A percentile compares a stretch with the other conserved stretches of the same genome.
phyloP scores from a whole-genome alignment of 176 grass and related monocot species.

The Avena sativa region DNA sequence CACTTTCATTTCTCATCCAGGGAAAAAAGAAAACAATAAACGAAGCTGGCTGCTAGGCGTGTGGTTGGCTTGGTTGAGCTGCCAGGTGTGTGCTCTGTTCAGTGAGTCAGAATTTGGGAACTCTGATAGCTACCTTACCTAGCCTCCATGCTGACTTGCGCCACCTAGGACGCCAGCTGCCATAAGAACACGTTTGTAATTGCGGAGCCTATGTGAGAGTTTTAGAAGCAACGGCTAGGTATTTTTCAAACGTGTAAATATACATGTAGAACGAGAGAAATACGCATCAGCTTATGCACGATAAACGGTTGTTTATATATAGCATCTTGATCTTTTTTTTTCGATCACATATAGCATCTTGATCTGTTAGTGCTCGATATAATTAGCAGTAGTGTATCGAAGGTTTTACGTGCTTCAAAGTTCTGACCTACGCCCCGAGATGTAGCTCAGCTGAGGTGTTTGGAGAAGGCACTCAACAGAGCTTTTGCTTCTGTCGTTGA shows the following conservation, averaged over 20 bases:
- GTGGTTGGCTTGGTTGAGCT: constrained; percentile 23
- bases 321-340: neutral
- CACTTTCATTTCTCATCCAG: neutral
- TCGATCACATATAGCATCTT: neutral
- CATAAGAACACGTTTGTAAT: constrained; percentile 12
- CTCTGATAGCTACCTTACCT: constrained; percentile 34
- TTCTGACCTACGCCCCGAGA: neutral
- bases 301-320: neutral
- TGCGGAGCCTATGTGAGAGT: constrained; percentile 11
- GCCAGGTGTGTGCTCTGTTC: constrained; percentile 44
- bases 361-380: neutral
- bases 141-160: constrained; percentile 12
- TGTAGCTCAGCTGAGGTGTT: neutral
- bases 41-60: neutral
- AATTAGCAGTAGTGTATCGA: neutral
- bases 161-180: neutral
- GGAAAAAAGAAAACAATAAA: neutral
- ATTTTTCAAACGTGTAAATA: constrained; percentile 22
- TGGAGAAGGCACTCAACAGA: neutral
- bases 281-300: neutral
- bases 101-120: constrained; percentile 30
- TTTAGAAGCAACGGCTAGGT: constrained; percentile 48
- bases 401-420: constrained; percentile 13
- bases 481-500: neutral
- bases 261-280: neutral